A percentile compares a stretch with the other conserved stretches of the same genome.
phyloP scores from a whole-genome alignment of 2,329 filamentous ascomycete genomes.

The Plenodomus lindquistii region DNA sequence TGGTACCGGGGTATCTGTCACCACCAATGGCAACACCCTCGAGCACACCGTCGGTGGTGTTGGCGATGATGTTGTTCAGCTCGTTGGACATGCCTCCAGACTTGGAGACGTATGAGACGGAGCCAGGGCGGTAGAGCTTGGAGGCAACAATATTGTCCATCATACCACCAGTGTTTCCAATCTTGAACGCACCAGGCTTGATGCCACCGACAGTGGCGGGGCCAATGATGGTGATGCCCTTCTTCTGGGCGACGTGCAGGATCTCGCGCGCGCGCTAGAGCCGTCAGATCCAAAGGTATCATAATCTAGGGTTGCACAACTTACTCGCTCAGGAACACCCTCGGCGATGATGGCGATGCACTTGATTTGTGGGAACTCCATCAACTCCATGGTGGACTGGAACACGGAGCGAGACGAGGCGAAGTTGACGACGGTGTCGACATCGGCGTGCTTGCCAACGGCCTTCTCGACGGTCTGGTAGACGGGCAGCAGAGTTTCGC shows the following conservation, averaged over 20 bases:
- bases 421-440: conserved; percentile 99
- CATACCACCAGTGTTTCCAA: conserved; percentile 99
- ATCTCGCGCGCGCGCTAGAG: conserved; percentile 92
- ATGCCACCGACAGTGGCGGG: conserved; percentile 98
- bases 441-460: conserved; percentile 93
- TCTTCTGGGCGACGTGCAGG: conserved; percentile 93
- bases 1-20: conserved; percentile 98
- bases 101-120: conserved; percentile 99
- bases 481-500: conserved; percentile 96
- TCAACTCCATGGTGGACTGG: conserved; percentile 97
- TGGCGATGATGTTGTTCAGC: conserved; percentile 98
- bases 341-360: conserved; percentile 99
- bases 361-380: conserved; percentile 96
- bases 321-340: conserved; percentile 95
- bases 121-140: conserved; percentile 99
- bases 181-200: conserved; percentile 99
- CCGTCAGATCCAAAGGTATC: conserved; percentile 14
- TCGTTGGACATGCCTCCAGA: conserved; percentile 99
- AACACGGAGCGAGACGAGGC: conserved; percentile 98
- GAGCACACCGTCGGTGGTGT: conserved; percentile 96
- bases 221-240: conserved; percentile 98
- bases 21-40: conserved; percentile 99
- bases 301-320: conserved; percentile 39
- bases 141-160: conserved; percentile 99
- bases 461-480: conserved; percentile 95